phyloP scores from a whole-genome alignment of 2,329 filamentous ascomycete species.

The Aspergillus nomiae region DNA sequence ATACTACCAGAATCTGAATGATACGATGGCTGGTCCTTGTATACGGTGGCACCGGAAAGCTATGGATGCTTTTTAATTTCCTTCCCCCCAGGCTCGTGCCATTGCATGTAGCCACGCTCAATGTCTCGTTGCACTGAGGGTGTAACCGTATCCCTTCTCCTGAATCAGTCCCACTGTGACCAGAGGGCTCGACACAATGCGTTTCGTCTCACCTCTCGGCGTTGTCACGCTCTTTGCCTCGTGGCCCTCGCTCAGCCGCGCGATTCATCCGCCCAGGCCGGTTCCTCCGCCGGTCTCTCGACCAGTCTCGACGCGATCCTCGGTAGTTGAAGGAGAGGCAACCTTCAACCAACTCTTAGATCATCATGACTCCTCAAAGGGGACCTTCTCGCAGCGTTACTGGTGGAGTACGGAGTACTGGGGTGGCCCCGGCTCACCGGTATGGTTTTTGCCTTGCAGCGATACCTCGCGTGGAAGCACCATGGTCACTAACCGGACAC shows the following conservation, averaged over 20 bases:
- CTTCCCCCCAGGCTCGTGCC: background rate
- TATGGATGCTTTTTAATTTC: background rate
- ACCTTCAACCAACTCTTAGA: slow-evolving; percentile 61
- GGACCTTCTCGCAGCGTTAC: slow-evolving; percentile 58
- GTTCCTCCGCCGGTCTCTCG: background rate
- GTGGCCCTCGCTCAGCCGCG: background rate
- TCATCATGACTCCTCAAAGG: slow-evolving; percentile 57
- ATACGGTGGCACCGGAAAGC: background rate
- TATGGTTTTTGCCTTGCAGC: slow-evolving; percentile 29
- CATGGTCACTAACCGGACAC: background rate
- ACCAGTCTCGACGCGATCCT: background rate
- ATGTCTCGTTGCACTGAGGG: background rate
- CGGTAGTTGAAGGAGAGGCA: slow-evolving; percentile 1
- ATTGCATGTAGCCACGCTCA: background rate
- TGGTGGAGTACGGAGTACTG: slow-evolving; percentile 56
- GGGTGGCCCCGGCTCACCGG: slow-evolving; percentile 57
- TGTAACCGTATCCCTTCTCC: background rate
- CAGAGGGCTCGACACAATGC: background rate
- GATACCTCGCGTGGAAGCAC: background rate
- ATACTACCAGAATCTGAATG: background rate
- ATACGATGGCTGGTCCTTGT: background rate
- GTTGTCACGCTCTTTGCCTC: background rate
- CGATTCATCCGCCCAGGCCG: background rate
- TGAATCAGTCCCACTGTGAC: background rate
- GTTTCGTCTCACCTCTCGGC: background rate